phyloP scores from a whole-genome alignment of 2,329 filamentous ascomycete species.

The Didymella sp. region DNA sequence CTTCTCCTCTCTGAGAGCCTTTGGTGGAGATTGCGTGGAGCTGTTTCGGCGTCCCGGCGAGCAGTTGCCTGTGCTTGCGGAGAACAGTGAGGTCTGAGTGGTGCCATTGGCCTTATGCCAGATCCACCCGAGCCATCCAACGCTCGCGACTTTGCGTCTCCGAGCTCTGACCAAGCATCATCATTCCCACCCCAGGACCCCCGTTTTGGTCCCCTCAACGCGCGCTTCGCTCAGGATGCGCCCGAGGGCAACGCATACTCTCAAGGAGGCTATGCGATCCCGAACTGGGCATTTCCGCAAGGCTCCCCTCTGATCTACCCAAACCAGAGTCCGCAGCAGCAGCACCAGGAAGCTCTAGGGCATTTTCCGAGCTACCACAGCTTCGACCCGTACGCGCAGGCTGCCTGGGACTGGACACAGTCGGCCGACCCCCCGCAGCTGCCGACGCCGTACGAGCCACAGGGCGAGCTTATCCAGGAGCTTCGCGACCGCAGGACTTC shows the following conservation, averaged over 20 bases:
- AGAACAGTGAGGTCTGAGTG: neutral
- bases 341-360: conserved; percentile 18
- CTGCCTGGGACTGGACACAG: conserved; percentile 51
- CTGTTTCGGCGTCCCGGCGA: conserved; percentile 10
- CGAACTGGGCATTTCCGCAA: conserved; percentile 26
- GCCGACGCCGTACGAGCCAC: conserved; percentile 52
- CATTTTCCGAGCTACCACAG: conserved; percentile 29
- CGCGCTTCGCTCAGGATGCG: conserved; percentile 19
- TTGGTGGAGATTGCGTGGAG: conserved; percentile 2
- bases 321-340: conserved; percentile 28
- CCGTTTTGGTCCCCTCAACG: conserved; percentile 24
- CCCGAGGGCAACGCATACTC: conserved; percentile 34
- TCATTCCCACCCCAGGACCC: conserved; percentile 24
- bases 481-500: conserved; percentile 4
- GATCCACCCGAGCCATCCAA: conserved; percentile 33
- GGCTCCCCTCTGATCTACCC: conserved; percentile 30
- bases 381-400: conserved; percentile 34
- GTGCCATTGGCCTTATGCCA: conserved; percentile 36
- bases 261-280: conserved; percentile 23
- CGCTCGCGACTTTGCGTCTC: conserved; percentile 21
- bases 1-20: conserved; percentile 3
- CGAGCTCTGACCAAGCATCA: conserved; percentile 45
- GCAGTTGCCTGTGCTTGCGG: conserved; percentile 25
- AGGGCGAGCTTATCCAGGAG: conserved; percentile 54
- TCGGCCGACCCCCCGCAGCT: conserved; percentile 46